These are phyloP conservation scores for Diplogelasinospora grovesii DNA, from an alignment of 495 filamentous ascomycete species.

Conservation along the genomic window DNA sequence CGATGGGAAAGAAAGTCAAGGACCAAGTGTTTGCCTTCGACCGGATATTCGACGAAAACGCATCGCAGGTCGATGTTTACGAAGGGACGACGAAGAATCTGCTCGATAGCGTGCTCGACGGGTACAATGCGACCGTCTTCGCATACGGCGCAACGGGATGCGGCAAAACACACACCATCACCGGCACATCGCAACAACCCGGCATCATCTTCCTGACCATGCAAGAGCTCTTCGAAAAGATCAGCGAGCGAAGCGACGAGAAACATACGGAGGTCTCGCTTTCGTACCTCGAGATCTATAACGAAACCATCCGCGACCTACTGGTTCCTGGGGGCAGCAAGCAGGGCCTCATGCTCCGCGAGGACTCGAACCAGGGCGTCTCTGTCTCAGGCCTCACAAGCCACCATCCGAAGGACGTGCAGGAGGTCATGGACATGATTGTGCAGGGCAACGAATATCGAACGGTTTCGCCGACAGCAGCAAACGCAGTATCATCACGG, in stretches of 20 bases:
- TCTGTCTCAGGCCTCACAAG: slow-evolving; percentile 88
- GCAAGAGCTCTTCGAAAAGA: slow-evolving; percentile 96
- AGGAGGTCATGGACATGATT: slow-evolving; percentile 99
- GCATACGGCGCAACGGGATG: slow-evolving; percentile 97
- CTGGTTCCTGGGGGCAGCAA: slow-evolving; percentile 83
- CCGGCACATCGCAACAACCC: slow-evolving; percentile 79
- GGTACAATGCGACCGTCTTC: slow-evolving; percentile 98
- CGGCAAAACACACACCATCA: slow-evolving; percentile 97
- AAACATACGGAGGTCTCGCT: slow-evolving; percentile 87
- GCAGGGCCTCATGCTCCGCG: slow-evolving; percentile 82
- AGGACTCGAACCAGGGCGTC: slow-evolving; percentile 90
- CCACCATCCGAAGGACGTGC: slow-evolving; percentile 75
- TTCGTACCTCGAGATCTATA: slow-evolving; percentile 98
- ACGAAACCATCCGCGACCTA: slow-evolving; percentile 95
- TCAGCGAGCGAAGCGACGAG: slow-evolving; percentile 74
- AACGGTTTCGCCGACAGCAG: slow-evolving; percentile 95
- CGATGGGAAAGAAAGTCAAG: slow-evolving; percentile 83
- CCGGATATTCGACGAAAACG: slow-evolving; percentile 92
- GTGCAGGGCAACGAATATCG: slow-evolving; percentile 88
- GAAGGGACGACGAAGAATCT: slow-evolving; percentile 84
- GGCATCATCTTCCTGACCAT: slow-evolving; percentile 98
- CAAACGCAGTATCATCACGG: slow-evolving; percentile 95
- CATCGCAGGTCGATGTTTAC: slow-evolving; percentile 89
- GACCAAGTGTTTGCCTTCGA: slow-evolving; percentile 98
- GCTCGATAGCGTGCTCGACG: slow-evolving; percentile 90